Evolutionary conservation across 2,329 filamentous ascomycete genomes (phyloP), one percentile per base, ranked within the genome.

Genomic region (Leptographium lundbergii): DNA sequence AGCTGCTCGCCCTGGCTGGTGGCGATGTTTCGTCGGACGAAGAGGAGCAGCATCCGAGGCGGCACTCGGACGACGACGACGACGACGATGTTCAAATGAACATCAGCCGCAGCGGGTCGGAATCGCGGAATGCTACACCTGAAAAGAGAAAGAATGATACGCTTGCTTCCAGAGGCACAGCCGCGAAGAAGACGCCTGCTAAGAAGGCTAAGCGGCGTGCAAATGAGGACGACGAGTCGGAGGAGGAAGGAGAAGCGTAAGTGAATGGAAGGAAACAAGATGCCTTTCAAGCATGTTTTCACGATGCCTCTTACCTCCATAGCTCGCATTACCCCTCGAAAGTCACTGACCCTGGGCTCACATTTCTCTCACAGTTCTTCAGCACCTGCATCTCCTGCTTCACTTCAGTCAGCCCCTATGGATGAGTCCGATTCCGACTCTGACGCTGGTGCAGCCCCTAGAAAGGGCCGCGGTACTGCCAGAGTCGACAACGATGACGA

Each of bases 1-100:
- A 96, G 76, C 85, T 97, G 65, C 86, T 97, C 64, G 91, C 89
- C 68, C 85, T 97, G 64, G 94, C 91, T 58, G 94, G 90, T 67
- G 90, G 89, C 65, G 87, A 82, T 62, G 79, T 78, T 61, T 80
- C 76, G 57, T 81, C 82, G 60, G 81, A 79, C 67, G 81, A 81
- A 66, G 81, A 82, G 72, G 80, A 75, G 59, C 76, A 72, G 70
- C 60, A 39, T 25, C 47, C 56, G 57, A 57, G 54, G 55, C 56
- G 47, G 39, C 60, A 34, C 65, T 91, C 91, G 57, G 92, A 89
- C 67, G 86, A 82, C 61, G 79, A 78, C 62, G 78, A 76, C 61
- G 81, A 82, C 62, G 81, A 79, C 58, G 76, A 73, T 69, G 71
- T 73, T 72, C 74, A 75, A 68, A 75, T 76, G 72, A 76, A 76